Evolutionary conservation across 2,329 filamentous ascomycete species (phyloP).

Genomic region (Rhynchosporium graminicola): DNA sequence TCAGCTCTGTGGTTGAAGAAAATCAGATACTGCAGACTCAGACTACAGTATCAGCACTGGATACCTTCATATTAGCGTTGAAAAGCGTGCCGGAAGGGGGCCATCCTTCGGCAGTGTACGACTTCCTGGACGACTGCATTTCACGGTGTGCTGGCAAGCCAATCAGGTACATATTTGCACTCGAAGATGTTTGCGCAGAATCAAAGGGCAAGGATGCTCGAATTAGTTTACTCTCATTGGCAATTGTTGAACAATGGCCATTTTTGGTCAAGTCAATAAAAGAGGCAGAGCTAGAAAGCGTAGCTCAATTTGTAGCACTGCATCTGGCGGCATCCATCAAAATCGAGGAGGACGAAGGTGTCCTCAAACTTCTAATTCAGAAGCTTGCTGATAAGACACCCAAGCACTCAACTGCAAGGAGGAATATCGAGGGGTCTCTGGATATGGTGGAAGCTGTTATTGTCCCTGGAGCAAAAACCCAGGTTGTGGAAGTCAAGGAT

Average conservation of each 20-base stretch:
- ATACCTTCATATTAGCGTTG: constrained; percentile 48
- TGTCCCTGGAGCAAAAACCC: constrained; percentile 25
- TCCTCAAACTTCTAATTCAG: constrained; percentile 49
- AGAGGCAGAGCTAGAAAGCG: constrained; percentile 45
- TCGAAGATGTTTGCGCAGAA: constrained; percentile 52
- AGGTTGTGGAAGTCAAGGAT: not conserved
- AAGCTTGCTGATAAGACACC: constrained; percentile 44
- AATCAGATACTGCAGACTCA: constrained; percentile 63
- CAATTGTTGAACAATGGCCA: constrained; percentile 75
- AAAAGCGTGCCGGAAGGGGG: constrained; percentile 37
- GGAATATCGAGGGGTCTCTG: constrained; percentile 32
- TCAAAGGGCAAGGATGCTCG: constrained; percentile 40
- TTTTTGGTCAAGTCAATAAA: constrained; percentile 60
- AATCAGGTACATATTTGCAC: constrained; percentile 78
- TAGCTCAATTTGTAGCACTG: constrained; percentile 59
- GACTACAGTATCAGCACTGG: constrained; percentile 46
- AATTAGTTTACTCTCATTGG: constrained; percentile 66
- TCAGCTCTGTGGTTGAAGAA: constrained; percentile 63
- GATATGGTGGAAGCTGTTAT: constrained; percentile 35
- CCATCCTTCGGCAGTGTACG: constrained; percentile 54
- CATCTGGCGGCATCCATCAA: constrained; percentile 57
- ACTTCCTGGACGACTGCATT: constrained; percentile 81
- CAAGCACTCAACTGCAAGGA: constrained; percentile 42
- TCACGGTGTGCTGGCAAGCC: constrained; percentile 73
- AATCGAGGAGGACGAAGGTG: constrained; percentile 51